A percentile compares a stretch with the other conserved stretches of the same genome.
Evolutionary conservation across 2,329 filamentous ascomycete species (phyloP).

Genomic region (Dothiorella sarmentorum): DNA sequence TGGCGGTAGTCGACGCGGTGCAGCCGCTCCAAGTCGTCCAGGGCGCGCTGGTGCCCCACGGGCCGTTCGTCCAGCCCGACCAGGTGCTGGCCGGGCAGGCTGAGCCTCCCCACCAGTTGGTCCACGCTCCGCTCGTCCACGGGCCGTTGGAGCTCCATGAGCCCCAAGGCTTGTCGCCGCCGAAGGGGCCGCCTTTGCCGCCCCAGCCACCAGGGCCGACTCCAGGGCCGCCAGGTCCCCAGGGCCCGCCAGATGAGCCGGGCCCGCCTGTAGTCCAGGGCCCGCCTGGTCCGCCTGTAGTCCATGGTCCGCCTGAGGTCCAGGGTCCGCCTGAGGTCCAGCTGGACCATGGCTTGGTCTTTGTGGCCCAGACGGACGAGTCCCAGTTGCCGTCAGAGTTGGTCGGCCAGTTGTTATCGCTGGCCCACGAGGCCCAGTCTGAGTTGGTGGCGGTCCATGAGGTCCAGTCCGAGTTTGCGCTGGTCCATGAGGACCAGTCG

Average conservation of each 20-base stretch:
- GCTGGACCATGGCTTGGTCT: not conserved
- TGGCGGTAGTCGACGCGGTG: conserved; percentile 31
- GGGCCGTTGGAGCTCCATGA: conserved; percentile 29
- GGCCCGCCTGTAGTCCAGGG: not conserved
- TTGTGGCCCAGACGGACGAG: not conserved
- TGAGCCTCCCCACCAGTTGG: conserved; percentile 33
- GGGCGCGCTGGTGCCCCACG: conserved; percentile 34
- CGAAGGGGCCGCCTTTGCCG: conserved; percentile 20
- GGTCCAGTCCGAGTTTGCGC: not conserved
- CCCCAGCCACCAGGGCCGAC: conserved; percentile 26
- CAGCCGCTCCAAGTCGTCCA: conserved; percentile 37
- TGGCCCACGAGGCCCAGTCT: conserved; percentile 4
- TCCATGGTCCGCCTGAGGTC: conserved; percentile 9
- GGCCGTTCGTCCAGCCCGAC: conserved; percentile 37
- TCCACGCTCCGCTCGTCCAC: conserved; percentile 31
- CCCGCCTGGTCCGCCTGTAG: not conserved
- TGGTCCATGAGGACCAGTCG: conserved; percentile 14
- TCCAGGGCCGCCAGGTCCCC: conserved; percentile 4
- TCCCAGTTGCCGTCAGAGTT: not conserved
- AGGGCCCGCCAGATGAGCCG: not conserved
- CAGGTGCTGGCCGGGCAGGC: conserved; percentile 33
- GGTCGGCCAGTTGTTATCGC: not conserved
- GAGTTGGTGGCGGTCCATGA: not conserved
- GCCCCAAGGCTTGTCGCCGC: conserved; percentile 27
- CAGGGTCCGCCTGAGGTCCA: conserved; percentile 1